These are phyloP conservation scores for Rosa hybrid DNA, from an alignment of 331 rosid genomes.

Conservation along the genomic window DNA sequence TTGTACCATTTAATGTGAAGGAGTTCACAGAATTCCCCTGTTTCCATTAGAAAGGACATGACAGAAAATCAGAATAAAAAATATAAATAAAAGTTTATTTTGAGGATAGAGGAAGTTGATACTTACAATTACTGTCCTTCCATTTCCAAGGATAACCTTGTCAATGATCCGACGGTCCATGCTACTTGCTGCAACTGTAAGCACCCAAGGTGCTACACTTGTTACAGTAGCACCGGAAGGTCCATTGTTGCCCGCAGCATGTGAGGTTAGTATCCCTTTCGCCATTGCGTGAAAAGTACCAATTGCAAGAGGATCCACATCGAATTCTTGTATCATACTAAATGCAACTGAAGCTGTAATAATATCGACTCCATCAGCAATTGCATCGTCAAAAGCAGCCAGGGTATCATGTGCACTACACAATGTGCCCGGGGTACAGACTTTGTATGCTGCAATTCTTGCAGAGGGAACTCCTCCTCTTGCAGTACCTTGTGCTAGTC, in stretches of 20 bases:
- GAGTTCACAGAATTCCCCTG: conserved; percentile 30
- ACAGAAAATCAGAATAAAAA: not conserved
- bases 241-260: conserved; percentile 45
- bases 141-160: conserved; percentile 45
- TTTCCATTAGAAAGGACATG: not conserved
- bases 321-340: not conserved
- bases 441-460: conserved; percentile 40
- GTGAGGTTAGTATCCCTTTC: conserved; percentile 40
- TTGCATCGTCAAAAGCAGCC: conserved; percentile 53
- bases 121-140: conserved; percentile 19
- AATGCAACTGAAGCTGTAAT: conserved; percentile 26
- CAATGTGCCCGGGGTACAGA: not conserved
- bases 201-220: conserved; percentile 47
- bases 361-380: conserved; percentile 54
- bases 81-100: not conserved
- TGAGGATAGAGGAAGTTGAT: not conserved
- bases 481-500: conserved; percentile 44
- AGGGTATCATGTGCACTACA: conserved; percentile 15
- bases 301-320: conserved; percentile 20
- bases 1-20: conserved; percentile 20
- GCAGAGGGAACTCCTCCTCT: conserved; percentile 58
- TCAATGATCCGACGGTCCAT: conserved; percentile 28
- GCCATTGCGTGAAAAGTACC: conserved; percentile 56
- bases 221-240: not conserved
- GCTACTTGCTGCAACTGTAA: conserved; percentile 43